Evolutionary conservation across 345 rosid genomes (phyloP).

Genomic region (Capsella bursapastoris): DNA sequence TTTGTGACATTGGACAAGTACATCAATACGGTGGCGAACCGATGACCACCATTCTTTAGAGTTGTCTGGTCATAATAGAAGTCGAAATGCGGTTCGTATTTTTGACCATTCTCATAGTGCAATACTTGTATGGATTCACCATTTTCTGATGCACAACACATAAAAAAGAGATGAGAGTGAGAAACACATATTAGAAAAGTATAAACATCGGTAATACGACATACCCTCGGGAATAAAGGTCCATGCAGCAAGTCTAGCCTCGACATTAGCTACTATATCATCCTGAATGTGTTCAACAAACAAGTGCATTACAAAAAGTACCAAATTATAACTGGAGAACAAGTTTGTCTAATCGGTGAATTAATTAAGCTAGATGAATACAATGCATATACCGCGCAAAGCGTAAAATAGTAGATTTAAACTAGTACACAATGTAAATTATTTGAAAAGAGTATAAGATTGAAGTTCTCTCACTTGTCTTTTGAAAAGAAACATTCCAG

Average conservation of each 20-base stretch:
- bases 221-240: constrained; percentile 88
- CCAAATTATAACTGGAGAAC: neutral
- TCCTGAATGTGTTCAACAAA: constrained; percentile 50
- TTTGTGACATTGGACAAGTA: constrained; percentile 72
- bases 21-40: constrained; percentile 90
- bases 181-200: neutral
- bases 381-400: neutral
- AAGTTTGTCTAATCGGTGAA: neutral
- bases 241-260: constrained; percentile 84
- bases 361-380: neutral
- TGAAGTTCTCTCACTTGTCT: constrained; percentile 58
- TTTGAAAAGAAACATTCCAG: constrained; percentile 80
- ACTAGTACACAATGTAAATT: no score
- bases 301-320: neutral
- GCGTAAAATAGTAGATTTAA: no score
- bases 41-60: constrained; percentile 74
- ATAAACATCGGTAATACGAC: neutral
- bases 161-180: constrained; percentile 23
- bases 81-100: constrained; percentile 93
- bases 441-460: no score
- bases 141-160: constrained; percentile 63
- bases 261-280: constrained; percentile 70
- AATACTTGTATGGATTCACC: constrained; percentile 86
- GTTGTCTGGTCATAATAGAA: constrained; percentile 71
- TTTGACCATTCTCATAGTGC: constrained; percentile 83